Base-by-base conservation (phyloP, 345 rosid species). In the Adansonia digitata region DNA sequence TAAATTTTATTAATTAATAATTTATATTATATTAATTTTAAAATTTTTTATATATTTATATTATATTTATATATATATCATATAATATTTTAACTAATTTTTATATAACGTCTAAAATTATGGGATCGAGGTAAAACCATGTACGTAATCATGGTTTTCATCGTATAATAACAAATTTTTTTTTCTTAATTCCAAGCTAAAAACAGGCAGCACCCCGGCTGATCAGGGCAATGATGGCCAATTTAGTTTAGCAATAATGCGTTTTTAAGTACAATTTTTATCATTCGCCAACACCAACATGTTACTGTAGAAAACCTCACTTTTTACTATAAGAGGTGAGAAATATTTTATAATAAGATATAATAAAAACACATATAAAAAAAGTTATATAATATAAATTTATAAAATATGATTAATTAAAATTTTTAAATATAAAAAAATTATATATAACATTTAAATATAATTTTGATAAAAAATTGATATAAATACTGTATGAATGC, bases 301-400 rank as follows among this genome's bases (percentile, higher is more conserved):
- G 62, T 72, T 26, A 51, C 24, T 24, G 14, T 69, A 9, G 29
- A 29, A 68, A 51, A 53, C 59, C 60, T 0, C 0, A 20, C 10
- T 53, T 53, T 35, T 42, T 57, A 34, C 22, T 69, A 52, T 17
- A 13, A 17, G 4, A 27, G 24, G 18, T 45, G 67, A 60, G 27
- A 61, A 66, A 59, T 59, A 62, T 61, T 62, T 71, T 45, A 35
- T 24, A 46, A 57, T 43, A 65, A 48, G 52, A 24, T 45, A 31
- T 31, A 31, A 31, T 31, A 31, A 31, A 53, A 15, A 73, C 3
- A 31, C 1, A 43, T 37, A n/a, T n/a, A n/a, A n/a, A n/a, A n/a
- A n/a, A n/a, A n/a, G n/a, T n/a, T n/a, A n/a, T n/a, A n/a, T n/a
- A n/a, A n/a, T n/a, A n/a, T n/a, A n/a, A n/a, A n/a, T n/a, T n/a